Evolutionary conservation across 75 land plant species (phyloP).

Genomic region (Cupressus sempervirens): DNA sequence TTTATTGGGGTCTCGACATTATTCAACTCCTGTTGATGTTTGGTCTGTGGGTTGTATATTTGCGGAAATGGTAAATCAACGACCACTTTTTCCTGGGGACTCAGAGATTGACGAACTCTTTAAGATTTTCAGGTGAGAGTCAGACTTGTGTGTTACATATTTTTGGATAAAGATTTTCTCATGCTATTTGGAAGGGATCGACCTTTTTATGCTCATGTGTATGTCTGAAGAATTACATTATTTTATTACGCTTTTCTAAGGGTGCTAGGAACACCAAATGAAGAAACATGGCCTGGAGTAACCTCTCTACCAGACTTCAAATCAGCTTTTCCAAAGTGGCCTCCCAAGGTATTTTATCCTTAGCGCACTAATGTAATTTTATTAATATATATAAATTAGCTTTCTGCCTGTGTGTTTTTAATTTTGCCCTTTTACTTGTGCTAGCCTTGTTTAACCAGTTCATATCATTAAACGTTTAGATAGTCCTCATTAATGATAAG

Average conservation of each 20-base stretch:
- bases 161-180: slow-evolving; percentile 4
- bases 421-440: background rate
- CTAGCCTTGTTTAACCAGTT: background rate
- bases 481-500: background rate
- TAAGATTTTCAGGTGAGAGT: slow-evolving; percentile 85
- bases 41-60: slow-evolving; percentile 99
- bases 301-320: slow-evolving; percentile 88
- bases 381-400: background rate
- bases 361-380: too few species aligned
- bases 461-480: background rate
- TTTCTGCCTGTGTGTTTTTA: background rate
- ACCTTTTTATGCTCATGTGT: background rate
- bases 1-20: slow-evolving; percentile 92
- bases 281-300: slow-evolving; percentile 97
- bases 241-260: slow-evolving; percentile 27
- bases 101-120: slow-evolving; percentile 98
- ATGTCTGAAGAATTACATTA: background rate
- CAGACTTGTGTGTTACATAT: background rate
- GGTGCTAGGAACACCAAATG: slow-evolving; percentile 86
- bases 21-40: slow-evolving; percentile 97
- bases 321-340: slow-evolving; percentile 93
- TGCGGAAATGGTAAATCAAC: slow-evolving; percentile 98
- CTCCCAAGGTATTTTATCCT: slow-evolving; percentile 50
- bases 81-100: slow-evolving; percentile 96
- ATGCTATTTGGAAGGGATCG: background rate